Evolutionary conservation across 1,284 basidiomycete species (phyloP), one percentile per base, ranked within the genome.

Genomic region (Heliocybe sulcata): DNA sequence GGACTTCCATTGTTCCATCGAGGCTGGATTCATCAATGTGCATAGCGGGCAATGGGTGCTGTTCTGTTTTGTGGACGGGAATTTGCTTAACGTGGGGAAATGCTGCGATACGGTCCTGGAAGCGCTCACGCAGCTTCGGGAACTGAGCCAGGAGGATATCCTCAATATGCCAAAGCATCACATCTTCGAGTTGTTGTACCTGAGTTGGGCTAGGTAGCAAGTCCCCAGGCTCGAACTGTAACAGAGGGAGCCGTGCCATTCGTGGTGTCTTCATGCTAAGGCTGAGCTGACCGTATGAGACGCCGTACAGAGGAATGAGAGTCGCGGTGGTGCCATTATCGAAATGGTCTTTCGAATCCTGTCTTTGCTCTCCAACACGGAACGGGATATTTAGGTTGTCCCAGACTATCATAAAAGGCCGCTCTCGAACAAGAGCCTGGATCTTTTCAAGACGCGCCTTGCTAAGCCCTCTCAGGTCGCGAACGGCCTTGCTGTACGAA

Each of bases 351-450:
- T 62, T 63, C 12, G 59, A 58, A 14, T 63, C 47, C 0, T 63
- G 55, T 0, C 65, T 58, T 31, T 65, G 57, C 23, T 61, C 54
- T 3, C 42, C 54, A 25, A 66, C 57, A 14, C 53, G 57, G 53
- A 66, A 65, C 0, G 64, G 59, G 33, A 69, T 67, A 56, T 69
- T 69, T 3, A 67, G 12, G 51, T 69, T 69, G 51, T 68, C 67
- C 66, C 67, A 69, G 11, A 65, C 59, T 31, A 68, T 33, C 54
- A 61, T 59, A 33, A 56, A 63, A 31, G 60, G 57, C 14, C 31
- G 38, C 8, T 31, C n/a, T 14, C 55, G 54, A 16, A 61, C 57
- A 11, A 67, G 54, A 2, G 51, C 12, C 10, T 35, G 42, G 29
- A 60, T 57, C 2, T 53, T 27, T 9, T 22, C 12, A 0, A 57